phyloP scores from a whole-genome alignment of 2,329 filamentous ascomycete genomes.

The Fusarium poae region DNA sequence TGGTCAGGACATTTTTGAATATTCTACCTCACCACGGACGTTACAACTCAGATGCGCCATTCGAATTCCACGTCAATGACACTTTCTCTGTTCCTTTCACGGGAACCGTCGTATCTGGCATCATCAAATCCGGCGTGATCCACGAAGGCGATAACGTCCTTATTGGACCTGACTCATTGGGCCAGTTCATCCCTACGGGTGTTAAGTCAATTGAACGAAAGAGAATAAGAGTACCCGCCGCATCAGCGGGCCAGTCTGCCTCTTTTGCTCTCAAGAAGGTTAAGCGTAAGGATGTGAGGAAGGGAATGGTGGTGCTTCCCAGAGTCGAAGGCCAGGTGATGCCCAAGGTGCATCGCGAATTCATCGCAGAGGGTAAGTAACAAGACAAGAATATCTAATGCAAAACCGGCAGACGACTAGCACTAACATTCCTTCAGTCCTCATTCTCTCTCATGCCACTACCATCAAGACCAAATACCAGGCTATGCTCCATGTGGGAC shows the following conservation, averaged over 20 bases:
- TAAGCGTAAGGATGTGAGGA: slow-evolving; percentile 90
- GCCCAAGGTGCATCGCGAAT: slow-evolving; percentile 80
- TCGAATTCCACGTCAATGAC: slow-evolving; percentile 97
- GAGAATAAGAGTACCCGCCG: slow-evolving; percentile 87
- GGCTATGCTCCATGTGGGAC: slow-evolving; percentile 97
- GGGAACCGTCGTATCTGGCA: slow-evolving; percentile 94
- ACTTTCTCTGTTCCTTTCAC: slow-evolving; percentile 98
- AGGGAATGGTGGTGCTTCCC: slow-evolving; percentile 96
- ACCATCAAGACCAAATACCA: slow-evolving; percentile 98
- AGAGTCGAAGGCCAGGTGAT: slow-evolving; percentile 79
- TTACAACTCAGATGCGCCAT: slow-evolving; percentile 87
- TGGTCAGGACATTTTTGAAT: slow-evolving; percentile 93
- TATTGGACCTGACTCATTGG: slow-evolving; percentile 89
- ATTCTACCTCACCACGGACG: slow-evolving; percentile 95
- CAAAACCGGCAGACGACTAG: background rate
- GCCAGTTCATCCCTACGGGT: slow-evolving; percentile 87
- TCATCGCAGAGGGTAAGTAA: slow-evolving; percentile 77
- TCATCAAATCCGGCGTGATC: slow-evolving; percentile 88
- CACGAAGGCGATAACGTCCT: slow-evolving; percentile 92
- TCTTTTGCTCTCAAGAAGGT: slow-evolving; percentile 92
- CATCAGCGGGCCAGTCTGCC: slow-evolving; percentile 90
- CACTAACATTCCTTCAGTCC: slow-evolving; percentile 64
- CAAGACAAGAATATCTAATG: background rate
- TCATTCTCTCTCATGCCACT: slow-evolving; percentile 95
- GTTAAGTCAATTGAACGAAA: slow-evolving; percentile 96